Evolutionary conservation across 352 stramenopile species (phyloP), one percentile per base, ranked within the genome.

Genomic region (Globisporangium recalcitrans): DNA sequence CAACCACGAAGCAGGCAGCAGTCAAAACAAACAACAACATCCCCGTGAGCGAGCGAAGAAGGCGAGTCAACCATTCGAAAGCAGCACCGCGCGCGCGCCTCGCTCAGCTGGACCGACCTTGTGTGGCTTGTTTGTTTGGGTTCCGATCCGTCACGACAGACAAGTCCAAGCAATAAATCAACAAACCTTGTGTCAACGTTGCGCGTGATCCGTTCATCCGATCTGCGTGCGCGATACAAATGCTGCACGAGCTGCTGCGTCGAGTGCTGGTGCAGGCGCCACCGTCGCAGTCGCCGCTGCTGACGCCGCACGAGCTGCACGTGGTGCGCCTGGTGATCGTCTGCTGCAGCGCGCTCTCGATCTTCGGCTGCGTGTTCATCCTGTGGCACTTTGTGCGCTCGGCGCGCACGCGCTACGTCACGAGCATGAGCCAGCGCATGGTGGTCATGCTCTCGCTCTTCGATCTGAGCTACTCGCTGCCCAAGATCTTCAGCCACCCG

Each of bases 361-460:
- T 86, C 8, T 31, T 63, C 29, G 74, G 77, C 19, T 78, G 74
- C 58, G 65, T 75, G 1, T 82, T 75, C 69, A 83, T 86, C 31
- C 46, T 82, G 3, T 75, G 72, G 22, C 74, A 83, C 57, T 74
- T 80, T 61, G 72, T 75, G 52, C 64, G 70, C 42, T 79, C 62
- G 0, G 58, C 69, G 11, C 36, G 59, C 22, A 49, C 65, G n/a
- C 32, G 48, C 7, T 58, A 48, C 32, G 74, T 67, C 34, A 64
- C 80, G 34, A 82, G 65, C 29, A 72, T 80, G 67, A 78, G 83
- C 51, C 82, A 88, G 59, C 85, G 75, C 70, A 91, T 91, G 82
- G 78, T 91, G 58, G 67, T 77, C 46, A 75, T 85, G 69, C 76
- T 91, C 47, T 82, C 80, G n/a, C 32, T 90, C 9, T 46, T 88